Percentiles rank a stretch among this genome's conserved stretches.
Evolutionary conservation across 208 protist species (phyloP).

Genomic region (Leishmania lainsoni): DNA sequence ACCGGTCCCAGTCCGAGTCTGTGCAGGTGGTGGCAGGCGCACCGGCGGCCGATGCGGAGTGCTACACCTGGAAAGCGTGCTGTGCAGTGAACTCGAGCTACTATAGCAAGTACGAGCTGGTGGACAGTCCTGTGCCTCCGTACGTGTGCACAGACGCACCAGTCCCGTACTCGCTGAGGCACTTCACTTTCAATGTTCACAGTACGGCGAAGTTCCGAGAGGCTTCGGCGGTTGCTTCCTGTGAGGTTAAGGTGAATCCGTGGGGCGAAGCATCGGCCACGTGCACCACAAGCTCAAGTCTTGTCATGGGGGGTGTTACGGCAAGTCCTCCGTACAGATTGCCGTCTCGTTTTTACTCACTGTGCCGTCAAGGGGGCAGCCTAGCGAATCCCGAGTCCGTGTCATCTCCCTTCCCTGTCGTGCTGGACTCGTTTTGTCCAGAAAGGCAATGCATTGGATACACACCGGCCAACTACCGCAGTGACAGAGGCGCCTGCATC

Average conservation of each 20-base stretch:
- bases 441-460: slow-evolving; percentile 24
- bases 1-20: slow-evolving; percentile 33
- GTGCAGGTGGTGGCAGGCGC: slow-evolving; percentile 9
- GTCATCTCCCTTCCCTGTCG: slow-evolving; percentile 18
- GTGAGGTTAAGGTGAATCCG: not conserved
- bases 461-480: slow-evolving; percentile 22
- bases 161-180: slow-evolving; percentile 8
- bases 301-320: not conserved
- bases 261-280: not conserved
- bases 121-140: slow-evolving; percentile 30
- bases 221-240: not conserved
- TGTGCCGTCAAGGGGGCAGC: slow-evolving; percentile 23
- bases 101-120: slow-evolving; percentile 26
- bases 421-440: slow-evolving; percentile 3
- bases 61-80: slow-evolving; percentile 19
- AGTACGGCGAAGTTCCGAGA: not conserved
- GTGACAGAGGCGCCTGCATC: slow-evolving; percentile 8
- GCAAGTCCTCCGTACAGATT: slow-evolving; percentile 10
- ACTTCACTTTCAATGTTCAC: slow-evolving; percentile 11
- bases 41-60: slow-evolving; percentile 17
- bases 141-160: slow-evolving; percentile 19
- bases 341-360: slow-evolving; percentile 1
- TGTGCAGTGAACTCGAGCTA: slow-evolving; percentile 18
- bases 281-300: not conserved
- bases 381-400: slow-evolving; percentile 2